These are phyloP conservation scores for Plasmopara muralis DNA, from an alignment of 352 stramenopile genomes.

Conservation along the genomic window DNA sequence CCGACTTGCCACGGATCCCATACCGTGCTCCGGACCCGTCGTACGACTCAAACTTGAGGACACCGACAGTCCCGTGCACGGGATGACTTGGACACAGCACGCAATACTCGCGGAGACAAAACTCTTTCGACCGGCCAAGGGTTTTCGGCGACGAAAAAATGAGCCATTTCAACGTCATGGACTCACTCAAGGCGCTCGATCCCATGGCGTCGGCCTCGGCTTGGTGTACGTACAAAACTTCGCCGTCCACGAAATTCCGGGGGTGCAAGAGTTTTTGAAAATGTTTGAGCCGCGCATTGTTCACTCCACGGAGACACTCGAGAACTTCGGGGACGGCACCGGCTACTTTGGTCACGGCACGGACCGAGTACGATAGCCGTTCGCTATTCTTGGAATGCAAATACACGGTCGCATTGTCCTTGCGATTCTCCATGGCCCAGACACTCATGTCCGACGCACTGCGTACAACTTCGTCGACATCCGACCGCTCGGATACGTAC, in stretches of 20 bases:
- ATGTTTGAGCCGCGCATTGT: conserved; percentile 44
- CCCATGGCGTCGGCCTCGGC: conserved; percentile 11
- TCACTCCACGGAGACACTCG: conserved; percentile 64
- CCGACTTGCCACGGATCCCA: conserved; percentile 57
- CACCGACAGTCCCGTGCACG: conserved; percentile 50
- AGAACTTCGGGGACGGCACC: conserved; percentile 67
- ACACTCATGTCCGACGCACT: conserved; percentile 61
- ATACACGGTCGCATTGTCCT: conserved; percentile 63
- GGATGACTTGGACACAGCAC: conserved; percentile 48
- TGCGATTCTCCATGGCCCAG: conserved; percentile 67
- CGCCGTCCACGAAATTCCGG: conserved; percentile 69
- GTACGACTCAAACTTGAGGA: conserved; percentile 79
- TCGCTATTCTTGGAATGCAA: conserved; percentile 82
- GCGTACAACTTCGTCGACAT: conserved; percentile 66
- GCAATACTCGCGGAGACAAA: conserved; percentile 79
- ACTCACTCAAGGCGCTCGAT: conserved; percentile 32
- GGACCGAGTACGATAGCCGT: conserved; percentile 64
- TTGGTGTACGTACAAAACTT: conserved; percentile 66
- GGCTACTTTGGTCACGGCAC: conserved; percentile 57
- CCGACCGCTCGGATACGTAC: conserved; percentile 61
- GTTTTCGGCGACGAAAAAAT: conserved; percentile 72
- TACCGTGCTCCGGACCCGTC: conserved; percentile 69
- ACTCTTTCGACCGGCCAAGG: conserved; percentile 73
- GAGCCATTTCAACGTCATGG: conserved; percentile 80
- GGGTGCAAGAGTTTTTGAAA: conserved; percentile 75